Evolutionary conservation across 1,284 basidiomycete genomes (phyloP), one percentile per base, ranked within the genome.

Genomic region (Ganoderma resinaceum): DNA sequence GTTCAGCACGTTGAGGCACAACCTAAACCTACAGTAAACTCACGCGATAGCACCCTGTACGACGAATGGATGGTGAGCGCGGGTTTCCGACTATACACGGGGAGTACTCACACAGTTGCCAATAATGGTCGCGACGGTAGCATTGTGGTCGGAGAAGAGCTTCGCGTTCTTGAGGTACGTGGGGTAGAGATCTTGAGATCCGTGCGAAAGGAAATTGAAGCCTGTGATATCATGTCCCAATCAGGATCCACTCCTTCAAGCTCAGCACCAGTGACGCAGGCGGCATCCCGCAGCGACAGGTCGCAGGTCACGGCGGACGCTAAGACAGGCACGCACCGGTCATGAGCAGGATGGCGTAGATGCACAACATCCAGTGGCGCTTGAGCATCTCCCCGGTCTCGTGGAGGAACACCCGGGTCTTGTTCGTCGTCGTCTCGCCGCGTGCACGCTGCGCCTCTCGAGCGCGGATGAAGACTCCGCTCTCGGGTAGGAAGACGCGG

Each of bases 131-230:
- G 95, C 94, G 52, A 94, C 85, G 2, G 93, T 94, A 0, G 96
- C 86, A 58, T 89, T 79, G 73, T 91, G 84, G 0, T 82, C 53
- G 31, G 78, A 80, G 76, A 93, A 89, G 38, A 83, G 82, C 76
- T 93, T 94, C 18, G 87, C 85, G 1, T 78, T 78, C 71, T 88
- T 80, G 61, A 97, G 83, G 79, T 95, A 96, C 3, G 91, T 95
- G 29, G 95, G 94, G 82, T 92, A 94, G 38, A 94, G 75, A 79
- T 94, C 92, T 84, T 94, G 94, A 68, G 92, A 94, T 18, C 94
- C 94, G 80, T 96, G 95, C 4, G 93, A 94, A 71, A 97, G 84
- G 85, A 98, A 98, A 84, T 97, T 98, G 87, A 98, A 96, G 8
- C 93, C 92, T 88, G 77, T 69, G 63, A 63, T 29, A 64, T 63